Percentiles rank a stretch among this genome's conserved stretches.
phyloP scores from a whole-genome alignment of 148 eudicot genomes.

The Simmondsia chinensis region DNA sequence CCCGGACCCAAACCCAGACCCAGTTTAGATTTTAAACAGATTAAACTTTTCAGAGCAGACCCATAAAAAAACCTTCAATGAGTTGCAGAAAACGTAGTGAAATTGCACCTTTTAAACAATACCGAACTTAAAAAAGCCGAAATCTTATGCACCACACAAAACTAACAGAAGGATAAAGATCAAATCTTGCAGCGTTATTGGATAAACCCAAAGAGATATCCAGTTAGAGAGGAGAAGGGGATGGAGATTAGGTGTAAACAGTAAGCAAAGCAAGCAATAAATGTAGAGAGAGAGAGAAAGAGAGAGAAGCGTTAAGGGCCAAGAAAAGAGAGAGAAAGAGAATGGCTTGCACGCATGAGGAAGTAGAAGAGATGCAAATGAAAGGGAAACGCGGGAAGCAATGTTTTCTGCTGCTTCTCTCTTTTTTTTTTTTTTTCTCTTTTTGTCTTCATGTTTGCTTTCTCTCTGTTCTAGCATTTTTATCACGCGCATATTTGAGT shows the following conservation, averaged over 20 bases:
- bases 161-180: too few relatives aligned
- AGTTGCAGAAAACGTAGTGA: slow-evolving; percentile 9
- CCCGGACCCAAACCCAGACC: slow-evolving; percentile 3
- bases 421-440: background rate
- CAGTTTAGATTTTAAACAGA: slow-evolving; percentile 3
- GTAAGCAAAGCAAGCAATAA: background rate
- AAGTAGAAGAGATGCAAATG: slow-evolving; percentile 21
- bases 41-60: too few relatives aligned
- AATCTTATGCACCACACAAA: too few relatives aligned
- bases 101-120: too few relatives aligned
- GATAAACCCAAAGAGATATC: too few relatives aligned
- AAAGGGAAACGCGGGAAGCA: slow-evolving; percentile 76
- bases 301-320: slow-evolving; percentile 26
- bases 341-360: slow-evolving; percentile 96
- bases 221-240: too few relatives aligned
- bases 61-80: too few relatives aligned
- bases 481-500: slow-evolving; percentile 13
- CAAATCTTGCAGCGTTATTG: too few relatives aligned
- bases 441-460: slow-evolving; percentile 1
- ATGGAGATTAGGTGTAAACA: slow-evolving; percentile 7
- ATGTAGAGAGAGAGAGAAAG: slow-evolving; percentile 8
- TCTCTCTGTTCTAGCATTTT: slow-evolving; percentile 10
- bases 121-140: too few relatives aligned
- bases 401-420: slow-evolving; percentile 12
- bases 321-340: slow-evolving; percentile 16